Base-by-base conservation (phyloP, 176 grass and related monocot species). In the Aegilops bicornis region DNA sequence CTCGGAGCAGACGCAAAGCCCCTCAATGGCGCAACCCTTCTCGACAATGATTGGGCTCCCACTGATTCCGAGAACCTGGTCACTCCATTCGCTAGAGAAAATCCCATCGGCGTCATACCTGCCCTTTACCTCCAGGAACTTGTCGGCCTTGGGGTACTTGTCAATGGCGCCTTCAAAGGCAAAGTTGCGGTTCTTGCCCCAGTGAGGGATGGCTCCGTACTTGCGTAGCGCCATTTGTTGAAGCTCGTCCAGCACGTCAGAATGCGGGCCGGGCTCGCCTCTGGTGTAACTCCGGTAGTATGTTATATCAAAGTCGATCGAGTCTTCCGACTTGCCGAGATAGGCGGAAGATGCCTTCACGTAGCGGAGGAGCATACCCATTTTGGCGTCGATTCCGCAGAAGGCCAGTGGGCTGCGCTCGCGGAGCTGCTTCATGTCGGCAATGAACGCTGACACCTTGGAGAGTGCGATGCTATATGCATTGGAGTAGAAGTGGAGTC, bases 211-310 rank as follows among this genome's bases (percentile, higher is more conserved):
- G 47, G 35, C 92, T 16, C 73, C 59, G 80, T 89, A 94, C 76
- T 89, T 89, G 61, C 67, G 67, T 45, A 90, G 35, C 54, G 60
- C 84, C 88, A 90, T 86, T 63, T 90, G 88, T 62, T 90, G 83
- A 5, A 90, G 60, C 84, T 90, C 88, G 32, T 90, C 88, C 39
- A 90, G 11, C 72, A 86, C 78, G 15, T 83, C 84, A 19, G 85
- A 23, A 71, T 69, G 56, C 0, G 60, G 60, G 22, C 63, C 4
- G 12, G 45, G 45, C 45, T 12, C 45, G 3, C 45, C 13, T 2
- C 3, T 15, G 12, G 13, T 15, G 45, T 14, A 48, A 15, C 45
- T 48, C 45, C 45, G 45, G 3, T 48, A 48, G 45, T 48, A 48
- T 4, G 45, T 48, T 12, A 48, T 48, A 15, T 48, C 45, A 10